Base-by-base conservation (phyloP, 192 early-diverging fungal genomes). In the Linnemannia zychae region DNA sequence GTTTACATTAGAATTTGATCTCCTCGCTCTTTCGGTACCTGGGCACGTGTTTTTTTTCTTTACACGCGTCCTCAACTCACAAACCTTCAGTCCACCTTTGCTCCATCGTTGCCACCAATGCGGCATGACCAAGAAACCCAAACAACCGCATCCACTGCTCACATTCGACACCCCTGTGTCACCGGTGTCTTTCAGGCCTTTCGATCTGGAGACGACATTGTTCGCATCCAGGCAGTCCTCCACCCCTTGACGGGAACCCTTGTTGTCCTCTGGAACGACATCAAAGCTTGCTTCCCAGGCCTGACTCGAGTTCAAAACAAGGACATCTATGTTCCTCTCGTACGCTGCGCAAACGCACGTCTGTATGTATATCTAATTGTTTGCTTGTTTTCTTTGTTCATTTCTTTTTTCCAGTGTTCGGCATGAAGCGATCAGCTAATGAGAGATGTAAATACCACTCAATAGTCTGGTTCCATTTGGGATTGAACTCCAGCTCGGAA, bases 251-350 rank as follows among this genome's bases (percentile, higher is more conserved):
- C 77, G 2, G 82, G 77, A 28, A 49, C 69, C 12, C 38, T 31
- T 16, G 57, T 71, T 47, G 20, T 85, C 38, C 71, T 85, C 47
- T 85, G 82, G 82, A 79, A 46, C 47, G 82, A 85, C 60, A 85
- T 85, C 60, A 37, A 50, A 33, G 77, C 65, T 36, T 85, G 82
- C 49, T 85, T 85, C 49, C 82, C 82, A 22, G 77, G 77, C 28
- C 67, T 78, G 9, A 20, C 48, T 15, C 77, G 82, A 7, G 67
- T 85, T 44, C 82, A 85, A n/a, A n/a, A 79, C 33, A 57, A 68
- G 7, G 74, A 79, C 34, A 40, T 75, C 12, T 85, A 75, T 34
- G 69, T 85, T 1, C 77, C 82, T 31, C 33, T 76, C 6, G 3
- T 78, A 11, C 70, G 82, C 18, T 57, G 79, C 46, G 73, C 78